A percentile compares a stretch with the other conserved stretches of the same genome.
Conservation (phyloP, 1,284 basidiomycete species). For the Rhizoctonia solani region DNA sequence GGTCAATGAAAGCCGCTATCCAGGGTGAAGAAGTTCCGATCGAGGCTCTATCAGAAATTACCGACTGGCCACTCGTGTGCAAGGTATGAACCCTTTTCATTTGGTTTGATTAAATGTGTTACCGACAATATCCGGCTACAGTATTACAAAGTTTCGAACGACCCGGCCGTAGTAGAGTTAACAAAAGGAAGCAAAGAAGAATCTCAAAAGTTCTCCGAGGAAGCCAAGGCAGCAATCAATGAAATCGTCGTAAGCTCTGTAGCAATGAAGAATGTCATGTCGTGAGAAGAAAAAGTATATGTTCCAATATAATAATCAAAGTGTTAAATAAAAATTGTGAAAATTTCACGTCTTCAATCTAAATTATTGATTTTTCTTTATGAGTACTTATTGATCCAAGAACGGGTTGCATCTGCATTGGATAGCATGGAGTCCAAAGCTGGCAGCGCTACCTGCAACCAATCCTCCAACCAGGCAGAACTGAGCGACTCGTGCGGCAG, state of each 20-base stretch:
- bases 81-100: slow-evolving; percentile 56
- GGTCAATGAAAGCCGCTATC: slow-evolving; percentile 60
- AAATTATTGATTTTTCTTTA: neutral
- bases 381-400: slow-evolving; percentile 24
- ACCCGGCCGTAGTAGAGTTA: slow-evolving; percentile 50
- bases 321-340: neutral
- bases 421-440: slow-evolving; percentile 72
- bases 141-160: slow-evolving; percentile 76
- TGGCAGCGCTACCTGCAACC: slow-evolving; percentile 70
- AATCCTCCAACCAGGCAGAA: slow-evolving; percentile 81
- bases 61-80: slow-evolving; percentile 72
- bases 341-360: neutral
- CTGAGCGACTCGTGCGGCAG: slow-evolving; percentile 77
- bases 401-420: slow-evolving; percentile 78
- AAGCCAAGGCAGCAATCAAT: slow-evolving; percentile 57
- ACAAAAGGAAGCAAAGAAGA: slow-evolving; percentile 46
- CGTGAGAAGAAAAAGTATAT: slow-evolving; percentile 18
- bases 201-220: slow-evolving; percentile 36
- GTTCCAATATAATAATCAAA: no score
- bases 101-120: neutral
- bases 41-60: slow-evolving; percentile 53
- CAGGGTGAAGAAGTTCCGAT: slow-evolving; percentile 59
- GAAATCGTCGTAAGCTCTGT: slow-evolving; percentile 74
- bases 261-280: slow-evolving; percentile 75
- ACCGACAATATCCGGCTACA: slow-evolving; percentile 44